Conservation (phyloP, 2,329 filamentous ascomycete species). For the Penicillium sp. region DNA sequence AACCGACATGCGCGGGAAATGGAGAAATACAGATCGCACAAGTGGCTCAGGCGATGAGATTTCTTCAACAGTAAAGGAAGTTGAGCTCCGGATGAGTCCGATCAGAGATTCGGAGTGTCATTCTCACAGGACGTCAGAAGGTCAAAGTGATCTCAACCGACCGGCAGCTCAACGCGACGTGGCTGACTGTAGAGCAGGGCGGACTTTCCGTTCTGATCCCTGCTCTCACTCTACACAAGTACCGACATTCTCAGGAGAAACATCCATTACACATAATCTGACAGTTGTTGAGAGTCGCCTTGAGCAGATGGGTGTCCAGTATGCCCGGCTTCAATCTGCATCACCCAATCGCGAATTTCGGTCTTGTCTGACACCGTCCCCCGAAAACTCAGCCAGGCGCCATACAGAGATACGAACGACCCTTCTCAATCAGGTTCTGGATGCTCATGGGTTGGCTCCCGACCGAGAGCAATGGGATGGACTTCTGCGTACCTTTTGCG, state of each 20-base stretch:
- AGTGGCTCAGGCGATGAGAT: neutral
- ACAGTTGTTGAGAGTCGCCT: constrained; percentile 21
- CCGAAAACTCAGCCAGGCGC: neutral
- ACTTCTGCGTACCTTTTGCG: constrained; percentile 18
- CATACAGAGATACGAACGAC: neutral
- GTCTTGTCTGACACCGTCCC: constrained; percentile 14
- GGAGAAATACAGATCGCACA: neutral
- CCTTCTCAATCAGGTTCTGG: neutral
- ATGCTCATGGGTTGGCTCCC: constrained; percentile 8
- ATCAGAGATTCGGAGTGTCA: neutral
- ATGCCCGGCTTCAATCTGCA: constrained; percentile 4
- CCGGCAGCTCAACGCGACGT: neutral
- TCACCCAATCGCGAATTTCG: constrained; percentile 4
- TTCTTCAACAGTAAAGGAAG: neutral
- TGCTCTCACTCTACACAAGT: neutral
- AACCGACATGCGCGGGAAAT: constrained; percentile 16
- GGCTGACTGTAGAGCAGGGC: neutral
- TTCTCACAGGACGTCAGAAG: neutral
- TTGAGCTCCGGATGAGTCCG: neutral
- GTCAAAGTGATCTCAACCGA: neutral
- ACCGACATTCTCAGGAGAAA: constrained; percentile 21
- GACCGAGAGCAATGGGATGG: constrained; percentile 13
- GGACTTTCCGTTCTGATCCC: neutral
- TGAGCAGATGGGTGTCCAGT: constrained; percentile 16
- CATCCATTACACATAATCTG: constrained; percentile 21